A percentile compares a stretch with the other conserved stretches of the same genome.
Conservation (phyloP, 179 eudicot species). For the Spinacia oleracea region DNA sequence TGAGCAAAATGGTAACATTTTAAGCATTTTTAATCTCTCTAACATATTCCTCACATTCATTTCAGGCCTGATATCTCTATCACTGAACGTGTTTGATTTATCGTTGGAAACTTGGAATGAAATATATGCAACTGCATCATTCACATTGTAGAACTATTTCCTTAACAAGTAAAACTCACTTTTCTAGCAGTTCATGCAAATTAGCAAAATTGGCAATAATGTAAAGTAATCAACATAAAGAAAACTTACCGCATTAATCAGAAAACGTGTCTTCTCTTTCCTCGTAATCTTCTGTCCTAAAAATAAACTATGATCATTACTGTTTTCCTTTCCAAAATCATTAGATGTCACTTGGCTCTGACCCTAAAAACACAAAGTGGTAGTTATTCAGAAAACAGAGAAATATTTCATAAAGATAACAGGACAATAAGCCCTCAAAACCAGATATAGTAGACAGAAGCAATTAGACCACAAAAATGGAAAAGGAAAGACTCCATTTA, state of each 20-base stretch:
- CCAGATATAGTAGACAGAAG: background rate
- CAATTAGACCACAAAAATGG: background rate
- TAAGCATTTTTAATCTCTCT: background rate
- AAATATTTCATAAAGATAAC: background rate
- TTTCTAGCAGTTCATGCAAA: slow-evolving; percentile 3
- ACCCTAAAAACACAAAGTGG: slow-evolving; percentile 25
- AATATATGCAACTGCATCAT: background rate
- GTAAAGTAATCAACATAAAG: background rate
- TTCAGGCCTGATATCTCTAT: slow-evolving; percentile 2
- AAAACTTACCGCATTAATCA: slow-evolving; percentile 46
- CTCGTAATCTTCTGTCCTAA: slow-evolving; percentile 52
- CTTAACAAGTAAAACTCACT: background rate
- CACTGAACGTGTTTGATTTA: background rate
- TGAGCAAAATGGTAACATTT: background rate
- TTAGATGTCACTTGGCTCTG: slow-evolving; percentile 16
- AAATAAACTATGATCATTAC: slow-evolving; percentile 8
- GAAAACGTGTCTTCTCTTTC: slow-evolving; percentile 59
- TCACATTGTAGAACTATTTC: background rate
- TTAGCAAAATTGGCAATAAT: background rate
- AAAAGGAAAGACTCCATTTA: background rate
- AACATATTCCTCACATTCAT: background rate
- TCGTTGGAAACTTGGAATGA: background rate
- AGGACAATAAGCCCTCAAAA: background rate
- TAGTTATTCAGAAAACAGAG: background rate
- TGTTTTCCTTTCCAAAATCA: slow-evolving; percentile 15